Percentiles rank a stretch among this genome's conserved stretches.
Evolutionary conservation across 306 rosid species (phyloP).

Genomic region (Albizia julibrissin): DNA sequence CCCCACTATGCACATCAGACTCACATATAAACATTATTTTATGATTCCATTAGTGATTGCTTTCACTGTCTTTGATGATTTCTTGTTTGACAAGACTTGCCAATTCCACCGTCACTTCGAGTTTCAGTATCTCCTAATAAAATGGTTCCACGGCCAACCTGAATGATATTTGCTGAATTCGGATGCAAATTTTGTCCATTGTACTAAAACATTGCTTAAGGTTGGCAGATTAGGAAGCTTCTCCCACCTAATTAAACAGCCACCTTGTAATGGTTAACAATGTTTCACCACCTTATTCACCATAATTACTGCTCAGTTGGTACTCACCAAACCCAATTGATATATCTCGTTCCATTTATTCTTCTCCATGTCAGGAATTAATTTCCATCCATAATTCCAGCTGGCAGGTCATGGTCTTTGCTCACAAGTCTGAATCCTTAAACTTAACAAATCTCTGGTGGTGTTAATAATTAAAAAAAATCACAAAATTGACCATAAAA

Average conservation of each 20-base stretch:
- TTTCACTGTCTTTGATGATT: conserved; percentile 7
- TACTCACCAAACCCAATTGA: background rate
- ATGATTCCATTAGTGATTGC: background rate
- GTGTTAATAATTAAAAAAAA: background rate
- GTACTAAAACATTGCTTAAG: background rate
- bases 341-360: conserved; percentile 6
- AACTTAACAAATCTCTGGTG: background rate
- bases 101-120: background rate
- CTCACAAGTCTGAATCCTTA: background rate
- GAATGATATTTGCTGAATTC: background rate
- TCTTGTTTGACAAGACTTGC: conserved; percentile 5
- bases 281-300: conserved; percentile 5
- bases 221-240: conserved; percentile 17
- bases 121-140: background rate
- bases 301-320: background rate
- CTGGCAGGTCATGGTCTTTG: background rate
- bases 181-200: background rate
- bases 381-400: background rate
- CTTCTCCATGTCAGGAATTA: background rate
- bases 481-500: background rate
- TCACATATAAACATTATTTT: background rate
- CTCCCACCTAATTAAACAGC: background rate
- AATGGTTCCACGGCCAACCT: background rate
- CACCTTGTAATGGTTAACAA: background rate
- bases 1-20: background rate